Conservation (phyloP, 768 basidiomycete genomes). For the Leccinum boreale region DNA sequence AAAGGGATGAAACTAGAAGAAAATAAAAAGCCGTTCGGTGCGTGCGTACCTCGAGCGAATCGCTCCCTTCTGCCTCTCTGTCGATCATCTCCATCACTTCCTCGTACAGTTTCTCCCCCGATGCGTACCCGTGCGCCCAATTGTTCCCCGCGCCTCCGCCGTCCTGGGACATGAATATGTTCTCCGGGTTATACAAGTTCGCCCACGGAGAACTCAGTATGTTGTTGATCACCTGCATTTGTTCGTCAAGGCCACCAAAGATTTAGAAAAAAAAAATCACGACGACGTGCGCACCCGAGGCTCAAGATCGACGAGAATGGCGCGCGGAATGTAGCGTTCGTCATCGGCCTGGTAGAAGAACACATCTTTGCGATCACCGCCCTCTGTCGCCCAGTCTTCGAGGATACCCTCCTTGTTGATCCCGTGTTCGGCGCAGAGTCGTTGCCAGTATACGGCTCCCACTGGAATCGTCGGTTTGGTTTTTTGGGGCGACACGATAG, state of each 20-base stretch:
- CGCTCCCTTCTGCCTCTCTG: conserved; percentile 95
- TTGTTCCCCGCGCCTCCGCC: conserved; percentile 99
- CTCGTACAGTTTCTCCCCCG: conserved; percentile 89
- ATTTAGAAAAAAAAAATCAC: not conserved
- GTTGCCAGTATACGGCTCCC: conserved; percentile 98
- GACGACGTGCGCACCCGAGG: conserved; percentile 68
- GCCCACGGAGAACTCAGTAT: conserved; percentile 88
- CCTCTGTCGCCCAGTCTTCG: conserved; percentile 95
- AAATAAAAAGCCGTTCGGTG: not conserved
- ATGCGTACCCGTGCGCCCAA: conserved; percentile 93
- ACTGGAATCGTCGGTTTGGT: conserved; percentile 45
- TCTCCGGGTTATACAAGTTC: conserved; percentile 91
- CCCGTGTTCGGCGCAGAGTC: conserved; percentile 96
- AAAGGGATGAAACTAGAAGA: not conserved
- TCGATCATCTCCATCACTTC: conserved; percentile 99
- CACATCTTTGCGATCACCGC: conserved; percentile 96
- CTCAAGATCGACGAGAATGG: conserved; percentile 94
- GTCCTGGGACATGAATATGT: conserved; percentile 93
- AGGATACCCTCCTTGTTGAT: conserved; percentile 94
- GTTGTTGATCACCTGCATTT: conserved; percentile 85
- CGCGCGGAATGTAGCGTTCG: conserved; percentile 97
- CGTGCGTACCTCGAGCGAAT: conserved; percentile 80
- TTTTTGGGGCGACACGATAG: not conserved
- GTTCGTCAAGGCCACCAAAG: not conserved
- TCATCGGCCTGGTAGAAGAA: conserved; percentile 99